Base-by-base conservation (phyloP, 2,329 filamentous ascomycete species). In the Fusarium tjaetaba region DNA sequence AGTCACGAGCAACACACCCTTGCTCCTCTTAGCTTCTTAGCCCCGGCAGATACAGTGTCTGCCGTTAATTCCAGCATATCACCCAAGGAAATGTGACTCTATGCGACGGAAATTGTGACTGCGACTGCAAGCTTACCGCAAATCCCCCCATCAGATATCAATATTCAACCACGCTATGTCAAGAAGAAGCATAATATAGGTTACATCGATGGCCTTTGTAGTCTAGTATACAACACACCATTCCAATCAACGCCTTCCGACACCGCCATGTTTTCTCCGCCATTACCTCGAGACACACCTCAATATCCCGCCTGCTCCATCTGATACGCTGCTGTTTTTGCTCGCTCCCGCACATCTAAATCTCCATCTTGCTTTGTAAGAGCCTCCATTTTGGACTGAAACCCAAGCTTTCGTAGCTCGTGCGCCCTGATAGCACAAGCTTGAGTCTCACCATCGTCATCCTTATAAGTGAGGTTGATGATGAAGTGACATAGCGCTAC, bases 391-490 rank as follows among this genome's bases (percentile, higher is more conserved):
- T 90, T 92, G 38, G 88, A 86, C 60, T 92, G 84, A 72, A 95
- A 92, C 0, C 94, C 94, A 32, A 96, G 82, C 60, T 89, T 88
- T 79, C 90, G 89, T 49, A 99, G 85, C 79, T 93, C 91, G 18
- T 84, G 80, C 0, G 91, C 92, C 59, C 96, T 88, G 76, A 91
- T 88, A 36, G 88, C 85, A 70, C 92, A 94, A 15, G 88, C 89
- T 28, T 86, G 84, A 26, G 86, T 84, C 75, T 97, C 95, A 36
- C 83, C 86, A 11, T 88, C 86, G 76, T 96, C 92, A 70, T 98
- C 95, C 70, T 92, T 88, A 86, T 92, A 97, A 1, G 94, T 93
- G 48, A 99, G 87, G 80, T 98, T 98, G 80, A 92, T 93, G 49
- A 97, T 88, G 48, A 97, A 87, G 88, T 95, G 96, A 73, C 94